These are phyloP conservation scores for Xerocomellus dryophilus DNA, from an alignment of 768 basidiomycete genomes.

Conservation along the genomic window DNA sequence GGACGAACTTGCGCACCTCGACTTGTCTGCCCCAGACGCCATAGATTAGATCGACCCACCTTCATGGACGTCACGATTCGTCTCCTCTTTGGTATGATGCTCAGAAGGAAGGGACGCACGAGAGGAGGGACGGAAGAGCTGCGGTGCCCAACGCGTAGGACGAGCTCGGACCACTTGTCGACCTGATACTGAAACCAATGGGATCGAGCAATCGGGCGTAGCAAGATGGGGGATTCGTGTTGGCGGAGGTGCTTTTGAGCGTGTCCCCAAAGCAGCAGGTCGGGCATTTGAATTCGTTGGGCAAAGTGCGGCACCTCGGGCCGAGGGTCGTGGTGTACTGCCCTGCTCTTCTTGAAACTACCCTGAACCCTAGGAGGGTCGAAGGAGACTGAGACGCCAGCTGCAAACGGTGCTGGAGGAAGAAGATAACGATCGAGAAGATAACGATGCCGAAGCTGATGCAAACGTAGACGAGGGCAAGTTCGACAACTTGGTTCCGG, in stretches of 20 bases:
- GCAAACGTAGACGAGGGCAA: constrained; percentile 33
- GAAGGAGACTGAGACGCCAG: no score
- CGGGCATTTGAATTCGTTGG: constrained; percentile 81
- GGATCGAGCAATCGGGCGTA: constrained; percentile 31
- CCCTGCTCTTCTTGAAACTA: constrained; percentile 70
- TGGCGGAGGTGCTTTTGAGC: constrained; percentile 27
- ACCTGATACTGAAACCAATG: constrained; percentile 84
- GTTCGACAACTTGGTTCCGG: constrained; percentile 75
- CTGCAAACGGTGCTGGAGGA: constrained; percentile 58
- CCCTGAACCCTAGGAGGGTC: constrained; percentile 59
- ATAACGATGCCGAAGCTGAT: constrained; percentile 34
- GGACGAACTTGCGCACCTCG: constrained; percentile 77
- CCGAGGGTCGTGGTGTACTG: constrained; percentile 66
- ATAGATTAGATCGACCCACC: constrained; percentile 58
- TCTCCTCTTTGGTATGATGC: constrained; percentile 84
- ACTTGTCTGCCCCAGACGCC: constrained; percentile 53
- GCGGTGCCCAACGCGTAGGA: constrained; percentile 70
- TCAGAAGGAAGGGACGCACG: constrained; percentile 69
- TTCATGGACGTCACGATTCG: constrained; percentile 70
- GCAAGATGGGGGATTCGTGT: constrained; percentile 27
- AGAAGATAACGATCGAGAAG: constrained; percentile 15
- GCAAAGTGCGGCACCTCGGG: constrained; percentile 82
- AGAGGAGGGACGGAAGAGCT: constrained; percentile 62
- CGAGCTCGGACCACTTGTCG: constrained; percentile 75
- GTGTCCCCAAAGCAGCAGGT: constrained; percentile 65